phyloP scores from a whole-genome alignment of 2,329 filamentous ascomycete species.

The Aspergillus ochraceoroseus region DNA sequence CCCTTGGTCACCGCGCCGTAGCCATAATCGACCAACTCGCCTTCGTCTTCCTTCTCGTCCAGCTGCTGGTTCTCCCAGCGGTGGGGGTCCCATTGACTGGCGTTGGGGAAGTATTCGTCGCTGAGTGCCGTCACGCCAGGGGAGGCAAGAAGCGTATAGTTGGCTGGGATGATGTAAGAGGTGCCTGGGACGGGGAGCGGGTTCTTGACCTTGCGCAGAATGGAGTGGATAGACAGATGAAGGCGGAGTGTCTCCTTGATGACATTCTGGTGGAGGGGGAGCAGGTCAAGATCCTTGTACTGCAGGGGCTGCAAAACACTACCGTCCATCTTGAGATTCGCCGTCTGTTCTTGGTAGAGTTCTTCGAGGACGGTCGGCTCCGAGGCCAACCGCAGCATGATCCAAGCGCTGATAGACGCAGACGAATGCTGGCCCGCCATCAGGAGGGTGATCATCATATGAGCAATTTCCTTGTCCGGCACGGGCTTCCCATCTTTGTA shows the following conservation, averaged over 20 bases:
- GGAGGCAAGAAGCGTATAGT: slow-evolving; percentile 73
- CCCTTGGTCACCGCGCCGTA: slow-evolving; percentile 59
- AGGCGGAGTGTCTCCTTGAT: slow-evolving; percentile 69
- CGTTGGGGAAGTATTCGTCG: slow-evolving; percentile 58
- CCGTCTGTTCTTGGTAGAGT: slow-evolving; percentile 62
- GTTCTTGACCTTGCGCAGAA: slow-evolving; percentile 67
- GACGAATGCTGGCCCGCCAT: slow-evolving; percentile 83
- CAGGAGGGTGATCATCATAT: slow-evolving; percentile 81
- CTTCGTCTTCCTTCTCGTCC: slow-evolving; percentile 41
- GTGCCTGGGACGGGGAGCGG: slow-evolving; percentile 53
- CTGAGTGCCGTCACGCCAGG: slow-evolving; percentile 62
- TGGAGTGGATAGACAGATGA: slow-evolving; percentile 67
- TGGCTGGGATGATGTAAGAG: slow-evolving; percentile 69
- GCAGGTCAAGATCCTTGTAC: slow-evolving; percentile 55
- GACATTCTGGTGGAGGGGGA: slow-evolving; percentile 59
- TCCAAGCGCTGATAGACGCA: slow-evolving; percentile 72
- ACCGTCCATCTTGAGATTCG: slow-evolving; percentile 43
- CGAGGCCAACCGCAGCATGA: slow-evolving; percentile 66
- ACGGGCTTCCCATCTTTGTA: slow-evolving; percentile 69
- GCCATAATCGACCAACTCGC: slow-evolving; percentile 58
- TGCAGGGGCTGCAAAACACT: slow-evolving; percentile 51
- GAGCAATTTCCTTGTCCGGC: slow-evolving; percentile 70
- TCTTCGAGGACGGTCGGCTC: slow-evolving; percentile 65
- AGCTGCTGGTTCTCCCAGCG: slow-evolving; percentile 50
- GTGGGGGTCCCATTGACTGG: slow-evolving; percentile 58